Conservation (phyloP, 768 basidiomycete genomes). For the Hypsizygus marmoreus region DNA sequence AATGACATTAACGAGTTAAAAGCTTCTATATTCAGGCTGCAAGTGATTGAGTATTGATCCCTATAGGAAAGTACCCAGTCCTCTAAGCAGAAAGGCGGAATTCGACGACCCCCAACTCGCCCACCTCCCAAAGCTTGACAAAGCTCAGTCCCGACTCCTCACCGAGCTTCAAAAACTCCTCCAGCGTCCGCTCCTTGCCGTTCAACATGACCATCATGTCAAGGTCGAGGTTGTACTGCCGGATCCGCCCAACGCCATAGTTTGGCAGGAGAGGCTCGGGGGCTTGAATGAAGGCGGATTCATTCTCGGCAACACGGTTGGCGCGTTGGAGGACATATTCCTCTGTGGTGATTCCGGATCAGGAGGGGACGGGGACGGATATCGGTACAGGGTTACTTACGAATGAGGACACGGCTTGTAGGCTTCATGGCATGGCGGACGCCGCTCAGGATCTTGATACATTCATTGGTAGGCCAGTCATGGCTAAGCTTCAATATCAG, state of each 20-base stretch:
- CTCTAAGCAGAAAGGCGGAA: conserved; percentile 19
- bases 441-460: conserved; percentile 29
- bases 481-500: too few relatives aligned
- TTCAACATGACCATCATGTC: conserved; percentile 46
- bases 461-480: conserved; percentile 38
- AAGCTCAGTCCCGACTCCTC: conserved; percentile 33
- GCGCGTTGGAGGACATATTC: conserved; percentile 36
- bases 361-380: too few relatives aligned
- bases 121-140: conserved; percentile 37
- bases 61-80: too few relatives aligned
- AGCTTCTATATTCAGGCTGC: too few relatives aligned
- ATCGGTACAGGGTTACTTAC: too few relatives aligned
- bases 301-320: conserved; percentile 14
- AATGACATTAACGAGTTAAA: too few relatives aligned
- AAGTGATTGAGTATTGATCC: too few relatives aligned
- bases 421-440: conserved; percentile 28
- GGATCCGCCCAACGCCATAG: conserved; percentile 41
- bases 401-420: conserved; percentile 32
- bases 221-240: conserved; percentile 45
- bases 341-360: too few relatives aligned
- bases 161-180: conserved; percentile 40
- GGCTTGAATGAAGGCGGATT: conserved; percentile 24
- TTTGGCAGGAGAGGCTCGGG: conserved; percentile 49
- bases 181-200: conserved; percentile 42
- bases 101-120: conserved; percentile 35